Base-by-base conservation (phyloP, 805 yeast genomes). In the Wickerhamomyces bisporus region DNA sequence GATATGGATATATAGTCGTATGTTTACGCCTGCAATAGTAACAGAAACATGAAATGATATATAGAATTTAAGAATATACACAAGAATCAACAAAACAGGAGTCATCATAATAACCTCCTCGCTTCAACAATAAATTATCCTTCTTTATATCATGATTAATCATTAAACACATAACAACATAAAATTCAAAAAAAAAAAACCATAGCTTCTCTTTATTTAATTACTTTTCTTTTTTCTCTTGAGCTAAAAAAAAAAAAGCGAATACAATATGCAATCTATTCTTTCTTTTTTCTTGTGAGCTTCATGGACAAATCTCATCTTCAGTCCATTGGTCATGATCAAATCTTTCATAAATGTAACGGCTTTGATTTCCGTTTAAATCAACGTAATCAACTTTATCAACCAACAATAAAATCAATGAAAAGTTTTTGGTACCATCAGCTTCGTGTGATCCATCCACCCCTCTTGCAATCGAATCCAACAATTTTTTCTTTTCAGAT, bases 401-500 rank as follows among this genome's bases (percentile, higher is more conserved):
- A 28, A 81, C 71, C 52, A 84, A 77, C 64, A 86, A 58, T 28
- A 82, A 78, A 21, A 84, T 75, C 18, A 85, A 75, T 1, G 78
- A 77, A 55, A 82, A 86, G 56, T 84, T 78, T 52, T 77, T 79
- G 29, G 47, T 45, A 12, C 74, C 76, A 20, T 75, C 76, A 23
- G 75, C 79, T 35, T 76, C 79, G 52, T 75, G 72, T 31, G 75
- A 70, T 7, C 95, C 95, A 60, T 86, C 95, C 14, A 86, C 95
- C 11, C 95, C 91, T 48, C 95, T 70, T 34, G 74, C 68, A 33
- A 86, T 80, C 36, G 84, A 75, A 58, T 86, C 95, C 31, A 86
- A 60, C 39, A 68, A 57, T 47, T 75, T 75, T 26, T 68, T 66
- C 40, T 75, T 75, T 30, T 76, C 79, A 7, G 66, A 66, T 10